Percentiles rank a stretch among this genome's conserved stretches.
Conservation (phyloP, 106 monocot genomes). For the Phalaenopsis equestris region DNA sequence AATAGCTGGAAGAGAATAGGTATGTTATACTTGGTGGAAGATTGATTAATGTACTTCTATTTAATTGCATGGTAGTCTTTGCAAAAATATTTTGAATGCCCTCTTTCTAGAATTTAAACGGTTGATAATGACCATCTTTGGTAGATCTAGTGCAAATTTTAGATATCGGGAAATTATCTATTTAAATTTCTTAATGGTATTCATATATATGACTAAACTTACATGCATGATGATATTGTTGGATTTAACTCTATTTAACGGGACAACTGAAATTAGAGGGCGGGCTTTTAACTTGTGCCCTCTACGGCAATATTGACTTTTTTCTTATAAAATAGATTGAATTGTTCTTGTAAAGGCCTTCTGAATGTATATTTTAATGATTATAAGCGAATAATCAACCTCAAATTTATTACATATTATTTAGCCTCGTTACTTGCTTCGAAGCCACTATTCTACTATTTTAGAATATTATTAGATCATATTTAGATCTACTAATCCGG, state of each 20-base stretch:
- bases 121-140: not conserved
- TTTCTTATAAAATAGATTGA: not conserved
- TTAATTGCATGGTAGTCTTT: not conserved
- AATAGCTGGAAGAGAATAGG: conserved; percentile 68
- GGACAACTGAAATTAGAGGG: not conserved
- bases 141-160: not conserved
- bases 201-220: not conserved
- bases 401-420: too few relatives aligned
- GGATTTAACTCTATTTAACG: not conserved
- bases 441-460: too few relatives aligned
- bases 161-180: not conserved
- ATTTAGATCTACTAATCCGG: too few relatives aligned
- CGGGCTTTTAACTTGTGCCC: not conserved
- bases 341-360: too few relatives aligned
- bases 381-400: too few relatives aligned
- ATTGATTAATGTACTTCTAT: not conserved
- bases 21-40: conserved; percentile 19
- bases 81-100: not conserved
- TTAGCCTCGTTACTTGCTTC: too few relatives aligned
- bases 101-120: not conserved
- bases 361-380: too few relatives aligned
- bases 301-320: not conserved
- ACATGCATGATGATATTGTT: too few relatives aligned
- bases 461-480: too few relatives aligned
- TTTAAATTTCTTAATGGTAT: not conserved